phyloP scores from a whole-genome alignment of 1,284 basidiomycete genomes.

The Termitomyces sp. region DNA sequence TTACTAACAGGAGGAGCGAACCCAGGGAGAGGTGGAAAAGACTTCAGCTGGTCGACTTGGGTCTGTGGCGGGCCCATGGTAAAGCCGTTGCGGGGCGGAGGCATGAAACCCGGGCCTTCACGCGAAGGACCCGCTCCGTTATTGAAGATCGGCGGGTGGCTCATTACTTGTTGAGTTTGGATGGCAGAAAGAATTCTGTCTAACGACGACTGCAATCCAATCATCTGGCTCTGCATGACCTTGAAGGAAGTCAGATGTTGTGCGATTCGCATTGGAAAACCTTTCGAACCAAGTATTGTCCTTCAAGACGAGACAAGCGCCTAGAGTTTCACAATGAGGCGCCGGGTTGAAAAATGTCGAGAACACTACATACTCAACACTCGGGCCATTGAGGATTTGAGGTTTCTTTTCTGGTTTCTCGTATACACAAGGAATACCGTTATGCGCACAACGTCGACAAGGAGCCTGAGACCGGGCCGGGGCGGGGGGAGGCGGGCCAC shows the following conservation, averaged over 20 bases:
- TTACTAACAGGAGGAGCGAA: slow-evolving; percentile 78
- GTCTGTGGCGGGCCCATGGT: slow-evolving; percentile 29
- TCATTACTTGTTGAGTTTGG: slow-evolving; percentile 43
- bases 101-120: slow-evolving; percentile 26
- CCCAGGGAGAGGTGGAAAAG: slow-evolving; percentile 81
- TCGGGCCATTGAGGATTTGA: slow-evolving; percentile 54
- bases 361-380: slow-evolving; percentile 59
- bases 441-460: slow-evolving; percentile 84
- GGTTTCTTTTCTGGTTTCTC: slow-evolving; percentile 89
- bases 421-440: slow-evolving; percentile 81
- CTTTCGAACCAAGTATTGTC: slow-evolving; percentile 67
- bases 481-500: slow-evolving; percentile 58
- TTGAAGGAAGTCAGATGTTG: slow-evolving; percentile 23
- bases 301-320: slow-evolving; percentile 75
- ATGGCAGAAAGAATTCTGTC: slow-evolving; percentile 73
- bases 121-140: slow-evolving; percentile 23
- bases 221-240: slow-evolving; percentile 90
- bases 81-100: slow-evolving; percentile 38
- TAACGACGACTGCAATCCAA: slow-evolving; percentile 81
- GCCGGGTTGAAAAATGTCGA: background rate
- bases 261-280: slow-evolving; percentile 5
- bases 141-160: slow-evolving; percentile 27
- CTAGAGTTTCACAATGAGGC: slow-evolving; percentile 35
- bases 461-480: slow-evolving; percentile 69
- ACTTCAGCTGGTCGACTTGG: slow-evolving; percentile 30